These are phyloP conservation scores for Puya raimondii DNA, from an alignment of 176 grass and related monocot genomes.

Conservation along the genomic window DNA sequence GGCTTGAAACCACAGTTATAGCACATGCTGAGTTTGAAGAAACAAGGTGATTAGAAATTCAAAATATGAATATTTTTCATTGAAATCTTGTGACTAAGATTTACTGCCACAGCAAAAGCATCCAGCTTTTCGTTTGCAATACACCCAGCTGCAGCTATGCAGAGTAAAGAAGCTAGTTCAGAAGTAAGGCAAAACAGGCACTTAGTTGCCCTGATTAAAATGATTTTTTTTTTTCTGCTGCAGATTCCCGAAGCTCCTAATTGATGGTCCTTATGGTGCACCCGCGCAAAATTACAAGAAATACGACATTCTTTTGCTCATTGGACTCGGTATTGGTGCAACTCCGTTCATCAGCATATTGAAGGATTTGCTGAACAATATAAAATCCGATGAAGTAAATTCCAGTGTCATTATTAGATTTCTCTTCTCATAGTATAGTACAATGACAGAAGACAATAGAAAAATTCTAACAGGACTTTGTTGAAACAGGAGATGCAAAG, in stretches of 20 bases:
- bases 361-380: conserved; percentile 85
- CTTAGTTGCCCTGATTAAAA: background rate
- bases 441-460: conserved; percentile 5
- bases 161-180: no score
- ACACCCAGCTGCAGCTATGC: no score
- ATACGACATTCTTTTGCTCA: conserved; percentile 92
- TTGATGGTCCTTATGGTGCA: conserved; percentile 90
- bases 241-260: conserved; percentile 82
- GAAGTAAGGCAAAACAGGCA: no score
- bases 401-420: conserved; percentile 6
- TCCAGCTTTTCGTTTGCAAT: no score
- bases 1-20: conserved; percentile 92
- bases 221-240: background rate
- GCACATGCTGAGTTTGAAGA: conserved; percentile 62
- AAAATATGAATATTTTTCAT: conserved; percentile 7
- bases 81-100: background rate
- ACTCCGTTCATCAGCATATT: conserved; percentile 99
- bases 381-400: conserved; percentile 65
- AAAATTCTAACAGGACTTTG: conserved; percentile 19
- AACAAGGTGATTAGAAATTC: conserved; percentile 48
- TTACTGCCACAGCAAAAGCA: no score
- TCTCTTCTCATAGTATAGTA: conserved; percentile 13
- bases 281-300: conserved; percentile 99
- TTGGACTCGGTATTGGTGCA: conserved; percentile 91
- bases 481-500: conserved; percentile 48